Evolutionary conservation across 352 stramenopile genomes (phyloP), one percentile per base, ranked within the genome.

Genomic region (Phytopythium mirpurense): DNA sequence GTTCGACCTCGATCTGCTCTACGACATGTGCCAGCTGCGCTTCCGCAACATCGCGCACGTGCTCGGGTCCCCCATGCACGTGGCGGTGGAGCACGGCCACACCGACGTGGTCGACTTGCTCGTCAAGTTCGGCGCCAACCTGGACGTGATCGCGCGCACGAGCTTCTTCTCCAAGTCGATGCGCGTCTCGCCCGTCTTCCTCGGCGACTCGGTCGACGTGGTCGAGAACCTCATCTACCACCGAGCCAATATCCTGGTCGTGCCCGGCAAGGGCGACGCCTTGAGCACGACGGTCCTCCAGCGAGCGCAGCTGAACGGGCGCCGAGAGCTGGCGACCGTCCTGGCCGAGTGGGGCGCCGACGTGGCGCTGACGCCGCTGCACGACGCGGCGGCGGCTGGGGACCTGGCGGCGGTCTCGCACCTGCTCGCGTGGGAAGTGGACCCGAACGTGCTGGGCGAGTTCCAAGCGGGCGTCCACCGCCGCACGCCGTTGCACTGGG

Each of bases 281-380:
- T 78, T 74, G 54, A 86, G 74, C 29, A 79, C 86, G 32, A 90
- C 82, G 0, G 79, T 86, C n/a, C 69, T 89, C 19, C 79, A 93
- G 51, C 72, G 77, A 9, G 82, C 78, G 12, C 65, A 82, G 54
- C 63, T 93, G 5, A 64, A 86, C 34, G 75, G 76, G 16, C 74
- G 77, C 31, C 63, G 62, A 19, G 76, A 88, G 32, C 43, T 93
- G 7, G 78, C 71, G 4, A 70, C 55, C 4, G 66, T 83, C 12
- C 57, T 93, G 8, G 75, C 87, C 38, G 73, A 88, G 12, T 93
- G 80, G 78, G 83, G 83, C 8, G 76, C 70, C 7, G 83, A 93
- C 49, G 78, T 93, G 5, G 83, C 80, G 10, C 67, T 93, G 31
- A 93, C 83, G 10, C 83, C 83, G 19, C 61, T 93, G 21, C 83